Evolutionary conservation across 2,329 filamentous ascomycete genomes (phyloP).

Genomic region (Claviceps capensis): DNA sequence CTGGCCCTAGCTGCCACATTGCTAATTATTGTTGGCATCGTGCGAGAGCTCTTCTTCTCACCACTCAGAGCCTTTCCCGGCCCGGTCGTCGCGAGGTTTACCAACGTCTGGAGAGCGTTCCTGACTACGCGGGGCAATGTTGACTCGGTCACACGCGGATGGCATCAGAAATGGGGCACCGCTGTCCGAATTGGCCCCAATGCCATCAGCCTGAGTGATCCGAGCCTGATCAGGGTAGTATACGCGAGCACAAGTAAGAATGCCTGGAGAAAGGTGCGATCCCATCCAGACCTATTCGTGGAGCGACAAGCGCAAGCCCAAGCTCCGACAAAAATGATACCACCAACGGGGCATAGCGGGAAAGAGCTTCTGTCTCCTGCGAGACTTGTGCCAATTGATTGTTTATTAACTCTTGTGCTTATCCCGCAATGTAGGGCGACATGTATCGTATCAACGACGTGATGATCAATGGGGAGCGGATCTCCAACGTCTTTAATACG

Average conservation of each 20-base stretch:
- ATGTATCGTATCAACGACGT: constrained; percentile 11
- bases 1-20: background rate
- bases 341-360: no score
- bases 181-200: constrained; percentile 10
- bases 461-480: constrained; percentile 7
- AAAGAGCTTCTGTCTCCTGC: no score
- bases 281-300: background rate
- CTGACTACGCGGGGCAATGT: constrained; percentile 5
- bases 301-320: no score
- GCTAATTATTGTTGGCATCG: background rate
- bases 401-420: background rate
- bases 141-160: constrained; percentile 3
- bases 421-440: constrained; percentile 4
- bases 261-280: constrained; percentile 9
- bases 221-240: constrained; percentile 9
- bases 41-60: constrained; percentile 5
- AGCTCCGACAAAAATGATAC: no score
- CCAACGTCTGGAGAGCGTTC: constrained; percentile 7
- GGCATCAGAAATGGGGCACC: constrained; percentile 9
- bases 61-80: constrained; percentile 8
- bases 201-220: constrained; percentile 8
- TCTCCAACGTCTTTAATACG: constrained; percentile 11
- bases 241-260: constrained; percentile 7
- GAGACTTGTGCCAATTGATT: no score
- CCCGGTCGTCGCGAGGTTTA: constrained; percentile 7